Evolutionary conservation across 2,329 filamentous ascomycete species (phyloP), one percentile per base, ranked within the genome.

Genomic region (Lachnellula hyalina): DNA sequence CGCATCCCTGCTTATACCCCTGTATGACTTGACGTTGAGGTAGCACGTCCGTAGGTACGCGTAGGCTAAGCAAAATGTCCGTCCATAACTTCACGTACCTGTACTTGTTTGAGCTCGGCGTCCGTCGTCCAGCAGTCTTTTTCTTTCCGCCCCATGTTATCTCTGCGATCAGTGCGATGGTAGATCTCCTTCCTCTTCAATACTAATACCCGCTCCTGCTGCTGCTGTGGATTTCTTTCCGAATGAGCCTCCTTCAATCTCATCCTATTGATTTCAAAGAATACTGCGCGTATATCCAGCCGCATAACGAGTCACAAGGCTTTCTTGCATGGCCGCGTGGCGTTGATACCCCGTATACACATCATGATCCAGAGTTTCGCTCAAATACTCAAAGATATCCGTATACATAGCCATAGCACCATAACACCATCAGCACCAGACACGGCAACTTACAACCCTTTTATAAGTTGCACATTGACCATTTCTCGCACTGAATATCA

Each of bases 261-360:
- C 45, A 28, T 25, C 48, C 55, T 57, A 57, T 57, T 54, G 55
- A 44, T 44, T 40, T 32, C 25, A 45, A 45, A 14, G 49, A 42
- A 48, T 21, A 48, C 50, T 51, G 48, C 44, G 23, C 45, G 14
- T 17, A 17, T 32, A 21, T n/a, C 25, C 47, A 41, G 17, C 41
- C 9, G 36, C 36, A 40, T 6, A 40, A 17, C 36, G 36, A 11
- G 21, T 21, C 21, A 21, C 21, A 21, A 21, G 25, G 35, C 5
- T 35, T n/a, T 14, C 45, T 23, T 52, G 17, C 25, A 52, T 21
- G 50, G 5, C 34, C 17, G 51, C 38, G 38, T 50, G 47, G 68
- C 67, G 23, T 68, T 61, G 45, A 67, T 61, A 28, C 63, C 47
- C 46, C 54, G 19, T 15, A 47, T 21, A 6, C 21, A 15, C 9